Percentiles rank a stretch among this genome's conserved stretches.
Conservation (phyloP, 495 filamentous ascomycete species). For the Aspergillus campestris region DNA sequence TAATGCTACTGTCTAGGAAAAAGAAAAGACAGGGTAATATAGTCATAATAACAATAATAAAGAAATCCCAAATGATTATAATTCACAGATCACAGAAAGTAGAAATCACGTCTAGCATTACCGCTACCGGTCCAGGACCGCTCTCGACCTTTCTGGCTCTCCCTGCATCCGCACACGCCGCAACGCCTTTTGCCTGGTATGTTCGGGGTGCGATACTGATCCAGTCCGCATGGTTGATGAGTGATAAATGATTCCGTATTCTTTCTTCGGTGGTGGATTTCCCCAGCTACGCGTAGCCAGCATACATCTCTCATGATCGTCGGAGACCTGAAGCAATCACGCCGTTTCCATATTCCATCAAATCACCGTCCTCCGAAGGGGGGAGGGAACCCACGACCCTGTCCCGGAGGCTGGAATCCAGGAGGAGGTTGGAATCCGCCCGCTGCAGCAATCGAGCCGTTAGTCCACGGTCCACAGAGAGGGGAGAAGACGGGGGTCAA, state of each 20-base stretch:
- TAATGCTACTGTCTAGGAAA: too few species aligned
- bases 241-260: slow-evolving; percentile 1
- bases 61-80: too few species aligned
- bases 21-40: too few species aligned
- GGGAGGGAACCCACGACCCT: slow-evolving; percentile 63
- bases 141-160: slow-evolving; percentile 21
- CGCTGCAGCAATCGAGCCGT: slow-evolving; percentile 24
- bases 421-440: slow-evolving; percentile 62
- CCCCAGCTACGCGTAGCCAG: slow-evolving; percentile 3
- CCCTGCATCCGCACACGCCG: slow-evolving; percentile 40
- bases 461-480: slow-evolving; percentile 7
- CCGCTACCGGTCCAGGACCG: slow-evolving; percentile 22
- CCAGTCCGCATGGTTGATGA: slow-evolving; percentile 1
- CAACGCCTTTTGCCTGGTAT: slow-evolving; percentile 41
- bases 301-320: slow-evolving; percentile 6
- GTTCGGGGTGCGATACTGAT: slow-evolving; percentile 20
- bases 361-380: slow-evolving; percentile 66
- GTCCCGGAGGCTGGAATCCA: slow-evolving; percentile 55
- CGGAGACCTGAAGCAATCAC: slow-evolving; percentile 9
- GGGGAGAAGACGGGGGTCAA: not conserved
- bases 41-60: too few species aligned
- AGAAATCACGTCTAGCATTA: slow-evolving; percentile 27
- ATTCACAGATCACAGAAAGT: not conserved
- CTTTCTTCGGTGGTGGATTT: slow-evolving; percentile 1
- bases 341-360: slow-evolving; percentile 11